A percentile compares a stretch with the other conserved stretches of the same genome.
phyloP scores from a whole-genome alignment of 1,284 basidiomycete genomes.

The Earliella scabrosa region DNA sequence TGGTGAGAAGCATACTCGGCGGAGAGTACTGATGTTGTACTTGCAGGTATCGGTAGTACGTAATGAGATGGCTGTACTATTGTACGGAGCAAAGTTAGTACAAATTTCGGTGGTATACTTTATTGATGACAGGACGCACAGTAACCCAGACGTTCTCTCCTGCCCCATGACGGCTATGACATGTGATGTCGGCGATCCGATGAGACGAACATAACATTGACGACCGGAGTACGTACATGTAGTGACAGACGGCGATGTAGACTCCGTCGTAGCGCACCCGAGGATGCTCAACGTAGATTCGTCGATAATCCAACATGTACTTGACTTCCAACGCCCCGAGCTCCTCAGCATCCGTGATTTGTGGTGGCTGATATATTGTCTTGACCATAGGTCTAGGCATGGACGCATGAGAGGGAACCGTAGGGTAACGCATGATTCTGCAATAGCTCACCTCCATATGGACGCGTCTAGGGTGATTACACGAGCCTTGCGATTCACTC shows the following conservation, averaged over 20 bases:
- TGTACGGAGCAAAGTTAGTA: not conserved
- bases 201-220: slow-evolving; percentile 5
- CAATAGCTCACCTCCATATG: slow-evolving; percentile 84
- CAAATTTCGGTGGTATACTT: slow-evolving; percentile 5
- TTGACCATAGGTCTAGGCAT: slow-evolving; percentile 35
- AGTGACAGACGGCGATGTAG: slow-evolving; percentile 91
- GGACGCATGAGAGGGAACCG: not conserved
- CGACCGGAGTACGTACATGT: slow-evolving; percentile 55
- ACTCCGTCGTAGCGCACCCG: slow-evolving; percentile 85
- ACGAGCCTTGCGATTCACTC: slow-evolving; percentile 73
- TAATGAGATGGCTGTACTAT: slow-evolving; percentile 74
- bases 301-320: slow-evolving; percentile 70
- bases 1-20: not conserved
- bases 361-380: slow-evolving; percentile 73
- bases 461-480: slow-evolving; percentile 66
- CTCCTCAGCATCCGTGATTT: slow-evolving; percentile 54
- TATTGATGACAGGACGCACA: slow-evolving; percentile 35
- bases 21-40: slow-evolving; percentile 30
- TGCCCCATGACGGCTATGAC: slow-evolving; percentile 68
- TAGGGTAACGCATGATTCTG: too few species aligned
- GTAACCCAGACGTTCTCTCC: slow-evolving; percentile 86
- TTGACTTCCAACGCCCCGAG: slow-evolving; percentile 52
- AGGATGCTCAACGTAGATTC: slow-evolving; percentile 81
- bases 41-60: slow-evolving; percentile 85
- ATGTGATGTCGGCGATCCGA: slow-evolving; percentile 3